Percentiles rank a stretch among this genome's conserved stretches.
Evolutionary conservation across 257 asterid species (phyloP).

Genomic region (Solanum chiquidenum): DNA sequence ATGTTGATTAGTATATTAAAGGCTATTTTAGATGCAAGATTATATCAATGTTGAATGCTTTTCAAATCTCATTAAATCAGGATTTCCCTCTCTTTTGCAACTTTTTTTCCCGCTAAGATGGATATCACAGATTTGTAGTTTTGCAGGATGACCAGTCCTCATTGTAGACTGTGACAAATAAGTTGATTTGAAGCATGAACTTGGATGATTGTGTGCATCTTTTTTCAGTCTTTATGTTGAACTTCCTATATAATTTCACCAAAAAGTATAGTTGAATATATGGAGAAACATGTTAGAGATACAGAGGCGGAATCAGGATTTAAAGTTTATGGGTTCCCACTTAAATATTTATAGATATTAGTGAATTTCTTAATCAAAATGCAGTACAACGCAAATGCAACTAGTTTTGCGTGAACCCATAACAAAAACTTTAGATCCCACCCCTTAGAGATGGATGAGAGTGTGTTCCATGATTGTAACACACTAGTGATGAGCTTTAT

Average conservation of each 20-base stretch:
- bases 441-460: neutral
- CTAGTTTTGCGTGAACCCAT: neutral
- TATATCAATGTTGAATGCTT: neutral
- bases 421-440: neutral
- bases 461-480: neutral
- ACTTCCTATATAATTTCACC: neutral
- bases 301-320: neutral
- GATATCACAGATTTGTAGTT: neutral
- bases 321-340: neutral
- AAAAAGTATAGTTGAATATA: neutral
- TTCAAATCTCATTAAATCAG: neutral
- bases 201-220: neutral
- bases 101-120: neutral
- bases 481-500: neutral
- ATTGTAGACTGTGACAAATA: neutral
- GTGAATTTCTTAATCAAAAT: neutral
- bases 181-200: neutral
- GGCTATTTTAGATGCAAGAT: neutral
- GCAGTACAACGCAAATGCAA: neutral
- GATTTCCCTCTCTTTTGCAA: neutral
- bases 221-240: neutral
- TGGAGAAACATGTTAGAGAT: neutral
- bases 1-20: neutral
- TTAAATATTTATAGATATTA: neutral
- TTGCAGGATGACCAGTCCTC: neutral